Conservation (phyloP, 805 yeast genomes). For the Starmerella cellae region DNA sequence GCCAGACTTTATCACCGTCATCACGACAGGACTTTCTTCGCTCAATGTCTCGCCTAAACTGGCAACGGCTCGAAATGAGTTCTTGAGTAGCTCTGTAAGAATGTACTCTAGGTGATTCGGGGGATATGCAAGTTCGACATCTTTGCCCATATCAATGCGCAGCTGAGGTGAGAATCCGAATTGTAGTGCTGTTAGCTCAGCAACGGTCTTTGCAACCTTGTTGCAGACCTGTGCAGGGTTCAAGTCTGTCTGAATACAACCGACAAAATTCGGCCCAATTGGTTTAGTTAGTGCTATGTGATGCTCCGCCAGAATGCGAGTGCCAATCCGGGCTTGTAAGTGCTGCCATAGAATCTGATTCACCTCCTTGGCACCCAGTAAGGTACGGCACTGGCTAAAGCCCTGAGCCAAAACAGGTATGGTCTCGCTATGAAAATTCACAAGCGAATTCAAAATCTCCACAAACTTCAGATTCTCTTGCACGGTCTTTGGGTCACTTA, state of each 20-base stretch:
- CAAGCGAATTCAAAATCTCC: slow-evolving; percentile 41
- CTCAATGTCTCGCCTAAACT: slow-evolving; percentile 38
- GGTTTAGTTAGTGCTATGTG: slow-evolving; percentile 51
- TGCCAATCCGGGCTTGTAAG: slow-evolving; percentile 68
- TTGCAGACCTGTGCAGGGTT: slow-evolving; percentile 50
- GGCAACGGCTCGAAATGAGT: slow-evolving; percentile 76
- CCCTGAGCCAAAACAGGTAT: slow-evolving; percentile 73
- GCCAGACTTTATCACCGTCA: slow-evolving; percentile 36
- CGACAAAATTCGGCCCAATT: slow-evolving; percentile 38
- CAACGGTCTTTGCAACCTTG: slow-evolving; percentile 59
- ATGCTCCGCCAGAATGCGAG: slow-evolving; percentile 78
- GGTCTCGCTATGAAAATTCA: slow-evolving; percentile 72
- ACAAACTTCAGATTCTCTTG: slow-evolving; percentile 46
- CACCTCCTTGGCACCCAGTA: slow-evolving; percentile 35
- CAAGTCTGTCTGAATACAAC: slow-evolving; percentile 53
- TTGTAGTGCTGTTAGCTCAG: slow-evolving; percentile 69
- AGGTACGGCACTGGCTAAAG: slow-evolving; percentile 46
- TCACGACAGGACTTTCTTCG: slow-evolving; percentile 32
- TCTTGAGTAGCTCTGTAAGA: slow-evolving; percentile 73
- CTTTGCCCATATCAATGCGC: slow-evolving; percentile 42
- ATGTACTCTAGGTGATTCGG: slow-evolving; percentile 82
- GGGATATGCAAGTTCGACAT: slow-evolving; percentile 63
- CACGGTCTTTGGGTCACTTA: slow-evolving; percentile 34
- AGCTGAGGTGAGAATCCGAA: slow-evolving; percentile 64
- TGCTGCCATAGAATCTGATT: slow-evolving; percentile 60